Base-by-base conservation (phyloP, 257 asterid species). In the Dorcoceras hygrometricum region DNA sequence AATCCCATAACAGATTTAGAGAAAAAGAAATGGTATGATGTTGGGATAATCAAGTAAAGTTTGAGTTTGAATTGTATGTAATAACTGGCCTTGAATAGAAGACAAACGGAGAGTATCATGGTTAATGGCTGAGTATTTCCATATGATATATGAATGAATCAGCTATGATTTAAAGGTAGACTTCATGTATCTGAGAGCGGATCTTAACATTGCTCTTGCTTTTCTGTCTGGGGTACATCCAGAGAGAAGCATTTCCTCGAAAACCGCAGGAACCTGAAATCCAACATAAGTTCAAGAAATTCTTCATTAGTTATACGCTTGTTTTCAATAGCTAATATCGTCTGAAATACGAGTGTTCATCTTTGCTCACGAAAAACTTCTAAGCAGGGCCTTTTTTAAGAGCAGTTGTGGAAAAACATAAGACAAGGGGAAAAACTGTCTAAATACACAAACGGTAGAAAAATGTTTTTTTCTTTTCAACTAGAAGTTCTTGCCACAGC, bases 161-260 rank as follows among this genome's bases (percentile, higher is more conserved):
- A 50, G 67, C 83, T 85, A 89, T 48, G 48, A 63, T 26, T 74
- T 83, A 67, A 84, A 77, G 14, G 86, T 65, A 43, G 96, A 85
- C 74, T 88, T 90, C 86, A 93, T 71, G 85, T 90, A 93, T 78
- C 82, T 76, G 56, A 93, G 80, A 70, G 98, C 98, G 62, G 98
- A 93, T 70, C 96, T 83, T 65, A 93, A 72, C 96, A 90, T 89
- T 4, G 96, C 96, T 87, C 96, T 84, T 26, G 97, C 95, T 86
- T 93, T 93, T 73, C 89, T 83, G 79, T 93, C 97, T 27, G 98
- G 98, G 31, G 68, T 67, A 77, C 97, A 86, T 67, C 96, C 98
- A 31, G 89, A 87, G 18, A 75, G 77, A 57, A 90, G 89, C 98
- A 93, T 93, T 79, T 90, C 97, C 83, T 90, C 96, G 26, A 86